Evolutionary conservation across 2,329 filamentous ascomycete species (phyloP), one percentile per base, ranked within the genome.

Genomic region (Penicillium expansum): DNA sequence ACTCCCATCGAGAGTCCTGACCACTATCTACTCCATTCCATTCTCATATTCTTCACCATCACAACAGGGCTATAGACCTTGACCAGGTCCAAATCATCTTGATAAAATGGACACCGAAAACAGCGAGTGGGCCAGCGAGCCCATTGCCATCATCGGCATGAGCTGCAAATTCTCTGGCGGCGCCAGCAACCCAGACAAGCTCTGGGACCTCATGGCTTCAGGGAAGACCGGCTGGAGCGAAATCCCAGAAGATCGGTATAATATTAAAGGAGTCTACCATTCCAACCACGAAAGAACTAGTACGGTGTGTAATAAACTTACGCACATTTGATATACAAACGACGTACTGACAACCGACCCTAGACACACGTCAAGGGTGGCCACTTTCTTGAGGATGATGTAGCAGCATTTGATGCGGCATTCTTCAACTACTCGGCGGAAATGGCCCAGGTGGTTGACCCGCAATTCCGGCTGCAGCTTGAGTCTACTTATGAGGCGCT

Each of bases 61-160:
- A n/a, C n/a, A n/a, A n/a, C n/a, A n/a, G n/a, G n/a, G n/a, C n/a
- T n/a, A n/a, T n/a, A n/a, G n/a, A n/a, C n/a, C n/a, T n/a, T n/a
- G n/a, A n/a, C n/a, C n/a, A n/a, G n/a, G n/a, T n/a, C n/a, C n/a
- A n/a, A n/a, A n/a, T n/a, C n/a, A n/a, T n/a, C n/a, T n/a, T n/a
- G n/a, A n/a, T n/a, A n/a, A 29, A 44, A 44, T 27, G 42, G 42
- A 44, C 13, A 13, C 10, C 20, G 38, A 41, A n/a, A n/a, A 24
- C 18, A 9, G 39, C 39, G 39, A 42, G 39, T 43, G 41, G 41
- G 41, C 41, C 14, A 43, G 22, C 27, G 41, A 45, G 45, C 59
- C 59, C 1, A 62, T 62, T 33, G 59, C 59, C 24, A 49, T 62
- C 16, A 52, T 62, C 20, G 59, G 59, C 24, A 52, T 20, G 16